Percentiles rank a stretch among this genome's conserved stretches.
Evolutionary conservation across 1,284 basidiomycete species (phyloP).

Genomic region (Puccinia novopanici): DNA sequence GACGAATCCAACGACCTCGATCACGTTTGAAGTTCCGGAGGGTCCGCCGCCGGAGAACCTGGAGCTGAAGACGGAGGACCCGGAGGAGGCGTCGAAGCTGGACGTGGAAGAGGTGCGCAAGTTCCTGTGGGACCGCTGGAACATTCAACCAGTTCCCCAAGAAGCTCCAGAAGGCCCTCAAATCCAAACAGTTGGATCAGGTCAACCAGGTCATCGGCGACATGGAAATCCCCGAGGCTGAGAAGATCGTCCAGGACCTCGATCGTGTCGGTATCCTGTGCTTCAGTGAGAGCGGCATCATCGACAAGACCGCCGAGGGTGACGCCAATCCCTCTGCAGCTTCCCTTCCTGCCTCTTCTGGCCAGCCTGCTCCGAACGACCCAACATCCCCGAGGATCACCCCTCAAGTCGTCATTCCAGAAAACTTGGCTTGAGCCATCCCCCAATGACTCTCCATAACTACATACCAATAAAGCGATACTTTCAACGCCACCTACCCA

Average conservation of each 20-base stretch:
- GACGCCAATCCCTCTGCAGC: not conserved
- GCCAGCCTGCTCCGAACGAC: not conserved
- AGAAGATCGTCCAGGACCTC: conserved; percentile 74
- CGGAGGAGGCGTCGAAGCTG: conserved; percentile 75
- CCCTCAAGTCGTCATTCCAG: conserved; percentile 25
- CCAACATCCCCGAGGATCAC: too few relatives aligned
- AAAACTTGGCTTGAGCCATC: not conserved
- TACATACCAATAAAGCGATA: too few relatives aligned
- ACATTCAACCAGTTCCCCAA: conserved; percentile 75
- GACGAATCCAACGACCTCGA: conserved; percentile 73
- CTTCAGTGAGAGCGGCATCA: conserved; percentile 66
- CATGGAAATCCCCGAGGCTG: conserved; percentile 82
- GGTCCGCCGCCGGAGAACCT: conserved; percentile 85
- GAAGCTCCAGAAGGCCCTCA: conserved; percentile 75
- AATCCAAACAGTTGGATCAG: conserved; percentile 71
- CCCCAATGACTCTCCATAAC: not conserved
- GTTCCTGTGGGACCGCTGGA: conserved; percentile 86
- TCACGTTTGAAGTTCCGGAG: conserved; percentile 90
- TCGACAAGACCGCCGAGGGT: conserved; percentile 35
- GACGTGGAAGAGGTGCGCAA: conserved; percentile 77
- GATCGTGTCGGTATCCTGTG: conserved; percentile 80
- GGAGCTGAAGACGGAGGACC: conserved; percentile 67
- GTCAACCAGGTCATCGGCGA: conserved; percentile 87
- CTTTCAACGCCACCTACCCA: too few relatives aligned
- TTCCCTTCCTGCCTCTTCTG: not conserved